Percentiles rank a stretch among this genome's conserved stretches.
Conservation (phyloP, 2,329 filamentous ascomycete genomes). For the Paraphoma sp. region DNA sequence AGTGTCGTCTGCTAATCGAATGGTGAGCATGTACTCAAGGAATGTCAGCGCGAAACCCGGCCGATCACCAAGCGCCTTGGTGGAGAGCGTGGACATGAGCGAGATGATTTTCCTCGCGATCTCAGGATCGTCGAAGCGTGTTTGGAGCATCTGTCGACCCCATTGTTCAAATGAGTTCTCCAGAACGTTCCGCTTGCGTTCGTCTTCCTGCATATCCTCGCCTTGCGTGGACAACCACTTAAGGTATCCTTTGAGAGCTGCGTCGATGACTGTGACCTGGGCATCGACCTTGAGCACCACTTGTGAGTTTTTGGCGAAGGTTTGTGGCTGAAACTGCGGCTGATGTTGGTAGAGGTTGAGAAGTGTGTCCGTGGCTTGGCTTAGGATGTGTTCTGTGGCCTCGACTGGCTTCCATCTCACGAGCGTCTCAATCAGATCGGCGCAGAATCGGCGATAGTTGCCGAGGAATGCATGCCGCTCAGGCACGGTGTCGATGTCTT, state of each 20-base stretch:
- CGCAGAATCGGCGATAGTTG: constrained; percentile 92
- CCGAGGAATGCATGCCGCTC: constrained; percentile 94
- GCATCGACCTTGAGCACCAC: constrained; percentile 83
- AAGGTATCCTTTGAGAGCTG: constrained; percentile 84
- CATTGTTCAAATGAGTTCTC: constrained; percentile 72
- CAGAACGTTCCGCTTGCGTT: constrained; percentile 62
- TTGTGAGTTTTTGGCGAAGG: constrained; percentile 69
- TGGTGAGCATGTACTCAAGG: constrained; percentile 87
- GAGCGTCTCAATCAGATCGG: constrained; percentile 84
- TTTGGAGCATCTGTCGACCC: constrained; percentile 73
- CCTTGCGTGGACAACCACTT: constrained; percentile 72
- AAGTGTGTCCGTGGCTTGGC: constrained; percentile 75
- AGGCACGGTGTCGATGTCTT: constrained; percentile 93
- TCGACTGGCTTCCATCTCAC: constrained; percentile 83
- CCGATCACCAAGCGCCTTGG: constrained; percentile 77
- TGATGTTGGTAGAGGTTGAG: constrained; percentile 76
- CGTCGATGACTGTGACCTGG: constrained; percentile 87
- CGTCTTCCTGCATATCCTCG: constrained; percentile 55
- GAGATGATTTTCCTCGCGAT: constrained; percentile 83
- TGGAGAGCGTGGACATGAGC: constrained; percentile 83
- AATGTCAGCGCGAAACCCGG: constrained; percentile 85
- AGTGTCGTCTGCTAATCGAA: constrained; percentile 75
- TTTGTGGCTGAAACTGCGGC: constrained; percentile 64
- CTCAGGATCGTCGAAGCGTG: constrained; percentile 81
- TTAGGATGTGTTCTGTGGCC: constrained; percentile 86